These are phyloP conservation scores for Pelargonium fulgidum DNA, from an alignment of 441 rosid genomes.

Conservation along the genomic window DNA sequence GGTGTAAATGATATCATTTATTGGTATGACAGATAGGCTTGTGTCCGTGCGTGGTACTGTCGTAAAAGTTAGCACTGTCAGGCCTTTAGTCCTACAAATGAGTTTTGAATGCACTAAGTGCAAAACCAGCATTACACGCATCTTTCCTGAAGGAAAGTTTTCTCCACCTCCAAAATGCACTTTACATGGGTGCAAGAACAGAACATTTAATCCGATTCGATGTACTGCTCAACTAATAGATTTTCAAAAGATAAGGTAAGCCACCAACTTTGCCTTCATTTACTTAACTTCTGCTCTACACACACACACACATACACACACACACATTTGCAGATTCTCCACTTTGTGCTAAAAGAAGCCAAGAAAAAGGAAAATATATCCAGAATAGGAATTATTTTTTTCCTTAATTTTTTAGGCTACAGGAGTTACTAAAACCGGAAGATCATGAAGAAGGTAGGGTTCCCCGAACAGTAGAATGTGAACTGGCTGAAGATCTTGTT, in stretches of 20 bases:
- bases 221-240: conserved; percentile 72
- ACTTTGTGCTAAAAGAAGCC: background rate
- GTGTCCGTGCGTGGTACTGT: conserved; percentile 87
- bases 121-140: conserved; percentile 48
- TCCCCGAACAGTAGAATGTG: conserved; percentile 97
- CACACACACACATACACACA: too few species aligned
- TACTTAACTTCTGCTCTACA: too few species aligned
- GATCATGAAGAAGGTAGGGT: conserved; percentile 98
- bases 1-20: conserved; percentile 7
- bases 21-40: conserved; percentile 67
- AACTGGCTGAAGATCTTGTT: conserved; percentile 86
- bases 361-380: background rate
- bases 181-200: conserved; percentile 85
- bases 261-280: background rate
- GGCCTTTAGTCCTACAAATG: conserved; percentile 81
- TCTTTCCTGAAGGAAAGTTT: conserved; percentile 83
- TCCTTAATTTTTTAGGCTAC: conserved; percentile 44
- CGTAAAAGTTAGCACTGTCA: conserved; percentile 83
- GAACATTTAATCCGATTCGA: conserved; percentile 64
- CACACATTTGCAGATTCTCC: background rate
- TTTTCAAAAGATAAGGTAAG: conserved; percentile 91
- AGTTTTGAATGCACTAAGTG: conserved; percentile 74
- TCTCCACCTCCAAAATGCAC: conserved; percentile 72
- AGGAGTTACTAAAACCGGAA: conserved; percentile 68
- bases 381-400: background rate